Percentiles rank a stretch among this genome's conserved stretches.
Conservation (phyloP, 805 yeast genomes). For the Zygosaccharomyces bailii region DNA sequence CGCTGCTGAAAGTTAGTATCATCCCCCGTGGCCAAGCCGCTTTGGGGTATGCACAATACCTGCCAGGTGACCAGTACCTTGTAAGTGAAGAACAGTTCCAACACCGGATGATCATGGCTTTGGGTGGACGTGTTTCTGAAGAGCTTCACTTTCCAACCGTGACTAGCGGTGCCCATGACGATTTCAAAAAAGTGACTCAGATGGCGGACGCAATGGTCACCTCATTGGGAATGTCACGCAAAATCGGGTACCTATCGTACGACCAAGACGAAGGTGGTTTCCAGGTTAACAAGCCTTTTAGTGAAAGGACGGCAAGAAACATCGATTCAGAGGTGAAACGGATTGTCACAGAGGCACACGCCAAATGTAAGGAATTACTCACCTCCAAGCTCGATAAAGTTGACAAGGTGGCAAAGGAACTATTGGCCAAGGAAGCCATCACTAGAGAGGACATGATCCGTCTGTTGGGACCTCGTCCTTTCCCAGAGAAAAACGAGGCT, state of each 20-base stretch:
- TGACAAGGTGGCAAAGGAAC: conserved; percentile 80
- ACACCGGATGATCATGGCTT: conserved; percentile 89
- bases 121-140: conserved; percentile 91
- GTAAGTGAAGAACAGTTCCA: conserved; percentile 69
- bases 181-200: conserved; percentile 84
- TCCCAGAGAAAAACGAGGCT: conserved; percentile 84
- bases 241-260: conserved; percentile 53
- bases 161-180: conserved; percentile 90
- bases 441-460: conserved; percentile 94
- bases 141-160: conserved; percentile 84
- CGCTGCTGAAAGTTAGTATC: conserved; percentile 86
- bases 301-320: conserved; percentile 75
- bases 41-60: conserved; percentile 90
- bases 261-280: conserved; percentile 51
- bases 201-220: conserved; percentile 91
- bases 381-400: conserved; percentile 68
- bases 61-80: conserved; percentile 85
- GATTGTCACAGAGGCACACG: conserved; percentile 73
- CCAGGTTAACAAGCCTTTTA: conserved; percentile 76
- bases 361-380: conserved; percentile 62
- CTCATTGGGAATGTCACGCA: conserved; percentile 80
- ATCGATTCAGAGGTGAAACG: conserved; percentile 83
- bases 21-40: conserved; percentile 95
- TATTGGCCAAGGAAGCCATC: conserved; percentile 81
- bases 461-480: conserved; percentile 87